Evolutionary conservation across 129 eudicot genomes (phyloP).

Genomic region (Deinandra increscens): DNA sequence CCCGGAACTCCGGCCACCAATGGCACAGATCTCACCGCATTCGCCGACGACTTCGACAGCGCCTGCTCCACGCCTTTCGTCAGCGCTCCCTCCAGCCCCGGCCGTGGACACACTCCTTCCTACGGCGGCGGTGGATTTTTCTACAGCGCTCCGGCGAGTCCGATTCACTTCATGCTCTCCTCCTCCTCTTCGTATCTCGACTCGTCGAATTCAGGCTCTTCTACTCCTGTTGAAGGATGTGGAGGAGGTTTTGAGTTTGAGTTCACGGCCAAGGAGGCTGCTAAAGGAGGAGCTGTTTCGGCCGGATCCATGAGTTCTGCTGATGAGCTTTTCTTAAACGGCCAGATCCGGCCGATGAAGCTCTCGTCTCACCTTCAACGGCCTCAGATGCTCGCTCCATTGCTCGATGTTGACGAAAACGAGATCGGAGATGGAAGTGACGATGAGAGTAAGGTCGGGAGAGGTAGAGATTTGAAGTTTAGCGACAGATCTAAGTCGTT

Average conservation of each 20-base stretch:
- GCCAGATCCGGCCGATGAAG: conserved; percentile 93
- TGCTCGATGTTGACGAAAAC: conserved; percentile 41
- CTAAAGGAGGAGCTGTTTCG: conserved; percentile 13
- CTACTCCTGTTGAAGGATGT: conserved; percentile 14
- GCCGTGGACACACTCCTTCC: conserved; percentile 35
- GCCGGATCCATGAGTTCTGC: conserved; percentile 65
- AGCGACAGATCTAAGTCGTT: conserved; percentile 69
- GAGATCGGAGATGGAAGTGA: conserved; percentile 30
- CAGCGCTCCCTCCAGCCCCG: conserved; percentile 81
- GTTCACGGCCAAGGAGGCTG: conserved; percentile 39
- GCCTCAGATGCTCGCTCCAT: conserved; percentile 52
- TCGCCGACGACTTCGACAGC: conserved; percentile 55
- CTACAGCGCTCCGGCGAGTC: conserved; percentile 87
- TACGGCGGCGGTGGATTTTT: conserved; percentile 37
- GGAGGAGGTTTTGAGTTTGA: conserved; percentile 55
- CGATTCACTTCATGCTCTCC: conserved; percentile 60
- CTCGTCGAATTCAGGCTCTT: conserved; percentile 11
- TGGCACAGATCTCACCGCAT: conserved; percentile 21
- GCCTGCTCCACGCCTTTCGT: conserved; percentile 77
- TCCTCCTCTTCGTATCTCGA: conserved; percentile 19
- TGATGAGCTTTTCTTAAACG: conserved; percentile 77
- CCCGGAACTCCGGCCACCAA: conserved; percentile 30
- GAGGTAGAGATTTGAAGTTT: conserved; percentile 57
- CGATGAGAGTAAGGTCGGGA: conserved; percentile 5
- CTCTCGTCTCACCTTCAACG: conserved; percentile 57